A percentile compares a stretch with the other conserved stretches of the same genome.
Conservation (phyloP, 352 stramenopile species). For the Peronospora tabacina region DNA sequence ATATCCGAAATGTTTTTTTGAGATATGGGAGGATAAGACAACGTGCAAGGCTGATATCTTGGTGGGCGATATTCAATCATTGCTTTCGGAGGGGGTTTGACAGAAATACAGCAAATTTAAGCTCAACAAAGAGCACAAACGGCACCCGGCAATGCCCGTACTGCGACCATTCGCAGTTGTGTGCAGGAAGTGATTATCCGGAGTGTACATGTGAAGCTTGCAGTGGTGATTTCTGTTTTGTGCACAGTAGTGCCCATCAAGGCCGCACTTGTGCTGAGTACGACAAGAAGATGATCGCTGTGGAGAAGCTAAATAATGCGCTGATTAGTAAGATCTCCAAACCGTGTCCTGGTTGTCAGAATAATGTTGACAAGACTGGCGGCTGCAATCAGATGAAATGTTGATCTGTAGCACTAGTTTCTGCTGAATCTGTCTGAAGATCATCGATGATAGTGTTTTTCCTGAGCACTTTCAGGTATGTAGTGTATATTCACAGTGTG, state of each 20-base stretch:
- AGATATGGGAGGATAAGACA: constrained; percentile 24
- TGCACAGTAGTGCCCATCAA: constrained; percentile 80
- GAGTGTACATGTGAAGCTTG: constrained; percentile 41
- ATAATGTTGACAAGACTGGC: constrained; percentile 84
- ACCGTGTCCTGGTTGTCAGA: constrained; percentile 82
- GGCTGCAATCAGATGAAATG: constrained; percentile 91
- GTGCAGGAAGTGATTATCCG: constrained; percentile 31
- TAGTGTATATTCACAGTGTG: not conserved
- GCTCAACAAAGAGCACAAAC: constrained; percentile 72
- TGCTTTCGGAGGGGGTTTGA: constrained; percentile 47
- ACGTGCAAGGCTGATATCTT: constrained; percentile 39
- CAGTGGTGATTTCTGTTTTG: constrained; percentile 72
- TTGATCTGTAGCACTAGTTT: constrained; percentile 74
- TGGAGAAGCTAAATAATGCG: constrained; percentile 81
- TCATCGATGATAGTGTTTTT: constrained; percentile 82
- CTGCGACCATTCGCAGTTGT: constrained; percentile 55
- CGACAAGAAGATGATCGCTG: constrained; percentile 62
- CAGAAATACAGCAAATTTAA: constrained; percentile 78
- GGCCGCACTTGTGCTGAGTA: constrained; percentile 66
- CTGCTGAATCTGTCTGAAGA: constrained; percentile 82
- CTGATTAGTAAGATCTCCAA: constrained; percentile 76
- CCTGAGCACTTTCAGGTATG: constrained; percentile 79
- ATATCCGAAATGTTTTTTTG: constrained; percentile 64
- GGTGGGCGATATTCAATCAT: constrained; percentile 35
- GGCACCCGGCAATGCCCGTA: constrained; percentile 53